Base-by-base conservation (phyloP, 345 rosid species). In the Pelargonium nanum region DNA sequence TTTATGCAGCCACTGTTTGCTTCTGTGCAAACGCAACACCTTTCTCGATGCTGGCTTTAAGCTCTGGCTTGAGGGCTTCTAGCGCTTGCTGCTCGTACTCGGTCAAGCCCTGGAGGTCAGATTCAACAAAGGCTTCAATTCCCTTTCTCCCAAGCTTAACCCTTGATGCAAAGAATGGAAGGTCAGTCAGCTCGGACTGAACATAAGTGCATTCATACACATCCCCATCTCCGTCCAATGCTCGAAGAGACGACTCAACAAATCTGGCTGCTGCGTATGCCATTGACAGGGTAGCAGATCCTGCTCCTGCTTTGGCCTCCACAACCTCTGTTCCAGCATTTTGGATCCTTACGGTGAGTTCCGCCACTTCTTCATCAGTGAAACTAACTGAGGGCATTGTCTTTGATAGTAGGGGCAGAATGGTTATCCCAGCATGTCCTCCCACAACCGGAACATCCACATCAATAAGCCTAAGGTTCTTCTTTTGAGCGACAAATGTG, bases 241-340 rank as follows among this genome's bases (percentile, higher is more conserved):
- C 97, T 58, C 95, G 89, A 20, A 93, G 95, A 61, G 97, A 89
- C 22, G 99, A 87, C 79, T 93, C 99, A 0, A 90, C 94, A 66
- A 93, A 89, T 79, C 97, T 82, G 15, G 97, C 99, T 6, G 95
- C 95, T 16, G 95, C 97, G 71, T 93, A 90, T 4, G 97, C 99
- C 97, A 93, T 93, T 6, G 99, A 90, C 60, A 93, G 74, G 17
- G 97, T 93, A 26, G 99, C 96, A 50, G 97, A 93, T 40, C 99
- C 99, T 16, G 94, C 92, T 68, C 99, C 96, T 0, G 91, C 99
- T 79, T 89, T 93, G 0, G 96, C 97, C 76, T 93, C 97, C 68
- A 90, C 96, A 23, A 93, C 96, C 78, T 90, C 97, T 2, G 95
- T 90, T 21, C 96, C 97, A 1, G 89, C 97, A 70, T 88, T 88